A percentile compares a stretch with the other conserved stretches of the same genome.
Conservation (phyloP, 805 yeast species). For the Yarrowia osloensis region DNA sequence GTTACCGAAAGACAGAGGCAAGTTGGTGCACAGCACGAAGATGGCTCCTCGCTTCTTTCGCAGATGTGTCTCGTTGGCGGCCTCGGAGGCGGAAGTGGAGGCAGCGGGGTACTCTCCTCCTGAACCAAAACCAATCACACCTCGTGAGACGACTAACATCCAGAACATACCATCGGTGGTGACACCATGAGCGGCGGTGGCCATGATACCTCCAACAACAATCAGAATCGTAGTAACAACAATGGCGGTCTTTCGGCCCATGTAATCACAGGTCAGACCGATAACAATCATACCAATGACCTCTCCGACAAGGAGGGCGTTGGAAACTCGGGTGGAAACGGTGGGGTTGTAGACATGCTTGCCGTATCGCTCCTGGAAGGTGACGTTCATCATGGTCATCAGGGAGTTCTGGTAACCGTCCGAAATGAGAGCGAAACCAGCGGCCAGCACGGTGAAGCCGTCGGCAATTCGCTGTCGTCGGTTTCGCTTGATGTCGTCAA, state of each 20-base stretch:
- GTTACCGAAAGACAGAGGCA: conserved; percentile 74
- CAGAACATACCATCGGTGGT: conserved; percentile 65
- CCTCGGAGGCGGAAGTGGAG: conserved; percentile 68
- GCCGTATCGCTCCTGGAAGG: conserved; percentile 54
- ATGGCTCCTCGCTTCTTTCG: conserved; percentile 62
- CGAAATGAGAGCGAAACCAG: conserved; percentile 74
- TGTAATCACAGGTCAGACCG: conserved; percentile 64
- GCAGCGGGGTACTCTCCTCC: conserved; percentile 78
- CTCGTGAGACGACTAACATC: conserved; percentile 75
- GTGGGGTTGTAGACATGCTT: conserved; percentile 45
- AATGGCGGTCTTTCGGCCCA: conserved; percentile 70
- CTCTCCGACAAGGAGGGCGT: conserved; percentile 68
- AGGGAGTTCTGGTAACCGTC: conserved; percentile 78
- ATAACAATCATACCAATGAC: conserved; percentile 68
- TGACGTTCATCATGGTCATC: conserved; percentile 67
- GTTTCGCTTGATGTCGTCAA: conserved; percentile 4
- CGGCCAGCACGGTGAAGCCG: conserved; percentile 53
- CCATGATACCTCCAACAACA: conserved; percentile 63
- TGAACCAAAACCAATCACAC: conserved; percentile 75
- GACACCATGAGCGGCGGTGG: conserved; percentile 71
- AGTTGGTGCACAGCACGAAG: conserved; percentile 66
- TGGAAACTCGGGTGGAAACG: conserved; percentile 66
- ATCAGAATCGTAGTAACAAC: conserved; percentile 61
- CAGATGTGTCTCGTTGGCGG: conserved; percentile 59
- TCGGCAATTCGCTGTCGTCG: conserved; percentile 29